A percentile compares a stretch with the other conserved stretches of the same genome.
Conservation (phyloP, 257 asterid genomes). For the Gardenia jasminoides region DNA sequence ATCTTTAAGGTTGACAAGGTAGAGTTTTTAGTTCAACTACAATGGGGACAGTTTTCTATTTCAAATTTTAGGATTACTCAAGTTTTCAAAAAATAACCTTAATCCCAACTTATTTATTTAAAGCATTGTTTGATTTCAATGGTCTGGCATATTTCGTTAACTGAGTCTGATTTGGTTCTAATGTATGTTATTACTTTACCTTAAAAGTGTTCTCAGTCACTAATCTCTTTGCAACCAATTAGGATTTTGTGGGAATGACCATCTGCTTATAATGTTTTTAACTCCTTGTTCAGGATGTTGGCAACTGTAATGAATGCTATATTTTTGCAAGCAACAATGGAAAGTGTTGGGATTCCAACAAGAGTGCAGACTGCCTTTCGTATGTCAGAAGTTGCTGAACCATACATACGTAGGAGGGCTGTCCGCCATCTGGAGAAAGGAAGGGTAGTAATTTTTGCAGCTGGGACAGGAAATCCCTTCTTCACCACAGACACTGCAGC, state of each 20-base stretch:
- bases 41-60: background rate
- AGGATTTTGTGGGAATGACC: background rate
- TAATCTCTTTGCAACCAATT: background rate
- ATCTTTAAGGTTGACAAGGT: background rate
- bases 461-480: constrained; percentile 98
- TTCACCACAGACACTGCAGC: constrained; percentile 99
- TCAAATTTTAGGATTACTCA: background rate
- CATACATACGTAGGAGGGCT: constrained; percentile 93
- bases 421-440: constrained; percentile 97
- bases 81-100: background rate
- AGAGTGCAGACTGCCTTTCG: constrained; percentile 98
- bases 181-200: background rate
- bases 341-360: constrained; percentile 94
- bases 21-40: background rate
- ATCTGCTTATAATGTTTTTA: background rate
- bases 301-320: constrained; percentile 99
- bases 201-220: too few relatives aligned
- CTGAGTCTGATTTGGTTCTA: background rate
- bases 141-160: background rate
- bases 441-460: constrained; percentile 94
- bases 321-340: constrained; percentile 96
- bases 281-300: constrained; percentile 66
- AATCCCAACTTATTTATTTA: background rate
- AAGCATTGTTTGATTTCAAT: background rate
- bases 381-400: constrained; percentile 99